phyloP scores from a whole-genome alignment of 352 stramenopile species.

The Peronosclerospora sorghi region DNA sequence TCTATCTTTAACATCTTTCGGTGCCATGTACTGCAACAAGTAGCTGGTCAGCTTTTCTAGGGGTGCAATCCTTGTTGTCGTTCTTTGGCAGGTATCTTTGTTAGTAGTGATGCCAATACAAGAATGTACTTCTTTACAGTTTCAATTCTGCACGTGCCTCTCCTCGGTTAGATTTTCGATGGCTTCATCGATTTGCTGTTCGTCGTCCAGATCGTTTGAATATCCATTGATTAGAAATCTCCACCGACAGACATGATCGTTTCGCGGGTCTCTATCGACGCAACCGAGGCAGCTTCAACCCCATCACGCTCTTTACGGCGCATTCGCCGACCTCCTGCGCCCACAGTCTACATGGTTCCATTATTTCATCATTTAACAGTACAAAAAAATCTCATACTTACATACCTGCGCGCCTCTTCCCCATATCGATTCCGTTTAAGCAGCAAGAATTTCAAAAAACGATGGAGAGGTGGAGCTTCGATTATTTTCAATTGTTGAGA shows the following conservation, averaged over 20 bases:
- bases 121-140: background rate
- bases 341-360: background rate
- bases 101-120: background rate
- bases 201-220: constrained; percentile 44
- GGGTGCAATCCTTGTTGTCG: constrained; percentile 57
- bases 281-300: constrained; percentile 56
- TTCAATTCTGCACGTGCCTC: constrained; percentile 22
- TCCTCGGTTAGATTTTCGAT: constrained; percentile 75
- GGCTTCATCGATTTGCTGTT: constrained; percentile 57
- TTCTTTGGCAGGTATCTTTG: constrained; percentile 21
- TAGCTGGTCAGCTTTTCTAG: constrained; percentile 52
- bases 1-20: constrained; percentile 63
- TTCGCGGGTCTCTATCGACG: constrained; percentile 51
- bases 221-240: constrained; percentile 63
- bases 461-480: no score
- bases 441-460: no score
- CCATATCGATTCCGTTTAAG: constrained; percentile 39
- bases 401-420: constrained; percentile 54
- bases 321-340: constrained; percentile 41
- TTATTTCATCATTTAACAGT: no score
- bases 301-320: constrained; percentile 55
- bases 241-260: constrained; percentile 53
- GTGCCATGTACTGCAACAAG: constrained; percentile 55
- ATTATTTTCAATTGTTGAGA: no score
- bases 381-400: no score